Base-by-base conservation (phyloP, 805 yeast species). In the Yarrowia sp. region DNA sequence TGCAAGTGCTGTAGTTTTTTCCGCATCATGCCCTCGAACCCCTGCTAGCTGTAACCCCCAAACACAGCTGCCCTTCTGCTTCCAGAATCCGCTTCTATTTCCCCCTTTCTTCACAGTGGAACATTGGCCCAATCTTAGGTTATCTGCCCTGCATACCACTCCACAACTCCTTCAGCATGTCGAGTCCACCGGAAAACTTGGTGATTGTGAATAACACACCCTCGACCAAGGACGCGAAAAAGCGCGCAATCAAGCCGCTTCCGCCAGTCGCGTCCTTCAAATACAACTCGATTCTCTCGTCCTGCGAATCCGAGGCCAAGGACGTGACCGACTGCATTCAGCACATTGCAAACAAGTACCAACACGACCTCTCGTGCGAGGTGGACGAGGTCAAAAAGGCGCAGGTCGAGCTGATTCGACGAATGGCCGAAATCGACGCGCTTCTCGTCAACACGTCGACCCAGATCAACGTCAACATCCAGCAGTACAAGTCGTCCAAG, bases 381-480 rank as follows among this genome's bases (percentile, higher is more conserved):
- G 21, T 68, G 24, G 46, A 62, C 31, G 62, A 55, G 32, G 63
- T 65, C 12, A 44, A 62, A 7, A 31, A 25, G 33, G 41, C 63
- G 3, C 71, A 68, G 56, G 13, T 32, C 3, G 61, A 38, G 19
- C 35, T 68, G 25, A 47, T 65, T 4, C 33, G 58, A 9, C 59
- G 65, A 31, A 65, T 68, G 65, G 59, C 38, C 3, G 36, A 56
- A 16, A 41, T 68, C 22, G 71, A 68, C 61, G 19, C 42, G 13
- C 36, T 67, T 22, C 61, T 67, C 4, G 38, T 42, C 12, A 27
- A 46, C 12, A 60, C 66, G 1, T 24, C 63, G 8, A 41, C 53
- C 8, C 46, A 35, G 29, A 63, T 67, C 33, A 62, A 64, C 19
- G 38, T 46, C 12, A 49, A 65, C 13, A 44, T 62, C 29, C 31